Conservation (phyloP, 148 eudicot species). For the Vaccinium macrocarpon region DNA sequence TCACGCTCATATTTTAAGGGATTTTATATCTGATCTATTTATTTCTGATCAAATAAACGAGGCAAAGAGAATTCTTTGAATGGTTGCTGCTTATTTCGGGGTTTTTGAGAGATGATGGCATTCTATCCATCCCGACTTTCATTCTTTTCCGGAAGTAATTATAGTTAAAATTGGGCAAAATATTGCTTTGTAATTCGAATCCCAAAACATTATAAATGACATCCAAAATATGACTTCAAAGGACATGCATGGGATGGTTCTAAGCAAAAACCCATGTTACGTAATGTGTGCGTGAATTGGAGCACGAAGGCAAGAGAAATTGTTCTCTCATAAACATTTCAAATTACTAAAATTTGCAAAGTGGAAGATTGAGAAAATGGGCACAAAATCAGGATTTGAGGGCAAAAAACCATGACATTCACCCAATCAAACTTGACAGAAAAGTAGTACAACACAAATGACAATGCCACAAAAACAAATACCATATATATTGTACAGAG, state of each 20-base stretch:
- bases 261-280: not conserved
- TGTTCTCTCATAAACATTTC: too few relatives aligned
- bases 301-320: too few relatives aligned
- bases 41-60: too few relatives aligned
- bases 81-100: not conserved
- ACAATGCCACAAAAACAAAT: not conserved
- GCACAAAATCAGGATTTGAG: too few relatives aligned
- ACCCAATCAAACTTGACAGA: not conserved
- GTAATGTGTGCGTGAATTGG: too few relatives aligned
- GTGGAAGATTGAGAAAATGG: too few relatives aligned
- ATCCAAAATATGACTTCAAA: not conserved
- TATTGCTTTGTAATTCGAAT: not conserved
- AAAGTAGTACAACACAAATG: not conserved
- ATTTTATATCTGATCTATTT: too few relatives aligned
- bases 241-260: not conserved
- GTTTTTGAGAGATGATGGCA: not conserved
- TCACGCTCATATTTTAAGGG: too few relatives aligned
- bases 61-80: not conserved
- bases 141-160: not conserved
- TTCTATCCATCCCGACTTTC: not conserved
- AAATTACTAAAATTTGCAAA: too few relatives aligned
- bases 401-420: too few relatives aligned
- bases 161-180: not conserved
- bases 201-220: not conserved
- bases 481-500: constrained; percentile 2